Conservation (phyloP, 164 flowering plant species). For the Akebia trifoliata region DNA sequence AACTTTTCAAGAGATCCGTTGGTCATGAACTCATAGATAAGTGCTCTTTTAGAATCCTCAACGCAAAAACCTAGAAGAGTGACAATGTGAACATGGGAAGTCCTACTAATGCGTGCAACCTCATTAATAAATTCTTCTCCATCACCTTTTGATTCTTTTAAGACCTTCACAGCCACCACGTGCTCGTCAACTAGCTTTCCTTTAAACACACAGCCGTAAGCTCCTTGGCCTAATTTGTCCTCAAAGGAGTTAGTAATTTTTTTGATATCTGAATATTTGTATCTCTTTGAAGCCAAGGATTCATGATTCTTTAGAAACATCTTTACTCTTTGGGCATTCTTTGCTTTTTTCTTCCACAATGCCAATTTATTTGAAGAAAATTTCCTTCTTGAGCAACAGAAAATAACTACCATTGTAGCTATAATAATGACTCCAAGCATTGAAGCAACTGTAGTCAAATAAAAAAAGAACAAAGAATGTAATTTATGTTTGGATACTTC, state of each 20-base stretch:
- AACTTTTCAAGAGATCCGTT: constrained; percentile 9
- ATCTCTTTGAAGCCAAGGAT: background rate
- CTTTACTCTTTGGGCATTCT: background rate
- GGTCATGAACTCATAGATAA: constrained; percentile 13
- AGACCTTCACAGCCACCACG: constrained; percentile 5
- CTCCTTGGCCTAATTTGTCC: constrained; percentile 11
- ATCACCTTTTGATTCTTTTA: background rate
- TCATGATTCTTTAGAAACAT: background rate
- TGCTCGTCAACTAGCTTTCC: background rate
- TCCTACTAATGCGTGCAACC: constrained; percentile 5
- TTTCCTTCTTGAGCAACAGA: background rate
- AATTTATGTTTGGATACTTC: background rate
- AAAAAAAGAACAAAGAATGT: background rate
- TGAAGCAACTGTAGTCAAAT: background rate
- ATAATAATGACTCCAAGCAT: background rate
- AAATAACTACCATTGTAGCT: background rate
- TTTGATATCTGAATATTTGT: constrained; percentile 1
- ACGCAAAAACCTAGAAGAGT: constrained; percentile 5
- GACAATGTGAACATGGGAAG: constrained; percentile 6
- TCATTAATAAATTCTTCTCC: constrained; percentile 14
- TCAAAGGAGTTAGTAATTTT: constrained; percentile 5
- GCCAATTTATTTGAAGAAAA: background rate
- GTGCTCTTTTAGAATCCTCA: constrained; percentile 1
- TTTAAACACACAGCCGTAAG: constrained; percentile 6
- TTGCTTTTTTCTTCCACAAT: background rate